Base-by-base conservation (phyloP, 495 filamentous ascomycete genomes). In the Mytilinidion resinicola region DNA sequence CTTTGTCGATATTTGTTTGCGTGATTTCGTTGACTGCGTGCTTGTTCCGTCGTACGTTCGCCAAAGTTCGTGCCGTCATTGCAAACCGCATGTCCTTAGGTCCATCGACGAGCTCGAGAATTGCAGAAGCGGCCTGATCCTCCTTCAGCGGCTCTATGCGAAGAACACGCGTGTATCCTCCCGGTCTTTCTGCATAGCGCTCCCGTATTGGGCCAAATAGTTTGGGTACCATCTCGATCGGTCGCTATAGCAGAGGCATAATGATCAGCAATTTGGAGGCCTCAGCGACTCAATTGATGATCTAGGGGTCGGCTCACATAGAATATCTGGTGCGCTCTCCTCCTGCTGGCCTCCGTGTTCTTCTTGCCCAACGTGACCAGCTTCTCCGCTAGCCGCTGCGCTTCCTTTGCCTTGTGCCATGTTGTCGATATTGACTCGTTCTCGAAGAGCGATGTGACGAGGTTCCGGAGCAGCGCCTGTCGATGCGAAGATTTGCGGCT, bases 381-480 rank as follows among this genome's bases (percentile, higher is more conserved):
- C 77, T 91, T 90, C 68, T 98, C 93, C 38, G 93, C 93, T 30
- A 96, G 71, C 0, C 86, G 81, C 73, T 97, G 93, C 44, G 93
- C 88, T 76, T 98, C 93, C 73, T 97, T 98, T 34, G 93, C 93
- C 76, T 96, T 97, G 70, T 83, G 82, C 84, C 86, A 96, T 75
- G 93, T 96, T 25, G 93, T 98, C 48, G 82, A 83, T 77, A 98
- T 95, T 53, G 87, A 82, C 75, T 98, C 93, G 71, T 96, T 83
- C 68, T 86, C 78, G 77, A 98, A 83, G 55, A 98, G 87, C n/a
- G 90, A 92, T 58, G 91, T 95, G 67, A 97, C 90, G 44, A 98
- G 80, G 74, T 97, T 97, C 62, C 93, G 90, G 57, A 98, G 87
- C 60, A 98, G 82, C 54, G 93, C 91, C 74, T 92, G 83, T 68